Conservation (phyloP, 2,329 filamentous ascomycete genomes). For the Verticillium longisporum region DNA sequence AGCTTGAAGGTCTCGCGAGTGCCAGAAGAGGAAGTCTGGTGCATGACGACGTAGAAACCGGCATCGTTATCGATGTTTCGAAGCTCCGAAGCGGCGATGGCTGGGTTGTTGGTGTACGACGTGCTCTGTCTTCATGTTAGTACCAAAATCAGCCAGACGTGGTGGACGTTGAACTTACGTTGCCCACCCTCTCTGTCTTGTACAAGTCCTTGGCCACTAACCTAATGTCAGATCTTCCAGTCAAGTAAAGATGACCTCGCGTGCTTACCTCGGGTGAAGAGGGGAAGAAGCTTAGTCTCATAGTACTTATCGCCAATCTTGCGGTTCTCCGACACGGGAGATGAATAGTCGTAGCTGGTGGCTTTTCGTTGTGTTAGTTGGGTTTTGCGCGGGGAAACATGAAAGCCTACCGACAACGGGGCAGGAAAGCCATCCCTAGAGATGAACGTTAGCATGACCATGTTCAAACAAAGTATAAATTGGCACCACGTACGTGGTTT, state of each 20-base stretch:
- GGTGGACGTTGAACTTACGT: conserved; percentile 8
- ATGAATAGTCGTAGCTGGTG: conserved; percentile 58
- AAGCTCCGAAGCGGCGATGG: conserved; percentile 47
- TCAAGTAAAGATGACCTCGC: too few species aligned
- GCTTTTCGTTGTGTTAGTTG: conserved; percentile 19
- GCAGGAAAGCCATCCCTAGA: conserved; percentile 50
- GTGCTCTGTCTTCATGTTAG: conserved; percentile 32
- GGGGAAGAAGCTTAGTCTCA: conserved; percentile 54
- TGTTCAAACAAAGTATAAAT: too few species aligned
- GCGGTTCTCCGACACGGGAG: conserved; percentile 53
- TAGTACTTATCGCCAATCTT: conserved; percentile 53
- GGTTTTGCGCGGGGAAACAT: neutral
- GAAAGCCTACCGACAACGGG: conserved; percentile 36
- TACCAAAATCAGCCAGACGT: neutral
- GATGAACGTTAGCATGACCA: too few species aligned
- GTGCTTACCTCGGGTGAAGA: conserved; percentile 42
- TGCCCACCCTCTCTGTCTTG: conserved; percentile 41
- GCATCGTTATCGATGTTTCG: conserved; percentile 50
- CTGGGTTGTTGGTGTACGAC: conserved; percentile 41
- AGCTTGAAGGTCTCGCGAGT: conserved; percentile 47
- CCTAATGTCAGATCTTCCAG: neutral
- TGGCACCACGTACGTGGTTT: conserved; percentile 21
- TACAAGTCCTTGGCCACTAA: conserved; percentile 46
- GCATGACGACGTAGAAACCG: conserved; percentile 53
- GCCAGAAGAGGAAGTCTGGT: conserved; percentile 43